Conservation (phyloP, 2,329 filamentous ascomycete species). For the Sporothrix brasiliensis region DNA sequence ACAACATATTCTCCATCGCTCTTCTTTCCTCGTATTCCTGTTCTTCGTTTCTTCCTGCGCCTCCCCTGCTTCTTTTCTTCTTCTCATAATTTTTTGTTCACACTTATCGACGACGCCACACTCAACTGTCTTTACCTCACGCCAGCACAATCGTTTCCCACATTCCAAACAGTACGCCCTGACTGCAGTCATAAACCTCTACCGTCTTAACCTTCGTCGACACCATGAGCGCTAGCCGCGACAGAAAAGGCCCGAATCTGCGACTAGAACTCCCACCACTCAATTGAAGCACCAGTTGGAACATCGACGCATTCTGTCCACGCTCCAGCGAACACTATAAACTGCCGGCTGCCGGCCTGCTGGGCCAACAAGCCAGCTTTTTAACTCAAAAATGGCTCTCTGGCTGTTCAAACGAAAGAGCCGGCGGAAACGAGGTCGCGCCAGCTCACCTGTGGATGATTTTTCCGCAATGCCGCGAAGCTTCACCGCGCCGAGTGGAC, state of each 20-base stretch:
- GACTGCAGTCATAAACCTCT: background rate
- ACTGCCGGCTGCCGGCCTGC: constrained; percentile 11
- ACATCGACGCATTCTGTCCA: background rate
- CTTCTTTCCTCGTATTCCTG: constrained; percentile 19
- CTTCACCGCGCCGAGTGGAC: constrained; percentile 37
- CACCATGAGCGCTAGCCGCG: constrained; percentile 28
- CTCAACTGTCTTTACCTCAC: constrained; percentile 4
- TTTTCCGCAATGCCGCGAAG: constrained; percentile 45
- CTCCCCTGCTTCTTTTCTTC: constrained; percentile 11
- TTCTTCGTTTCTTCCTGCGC: constrained; percentile 3
- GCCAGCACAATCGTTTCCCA: background rate
- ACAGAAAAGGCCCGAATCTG: constrained; percentile 5
- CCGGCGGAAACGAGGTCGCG: constrained; percentile 62
- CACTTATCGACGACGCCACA: background rate
- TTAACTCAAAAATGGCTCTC: constrained; percentile 63
- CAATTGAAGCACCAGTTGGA: constrained; percentile 10
- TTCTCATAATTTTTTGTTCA: background rate
- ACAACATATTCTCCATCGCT: constrained; percentile 3
- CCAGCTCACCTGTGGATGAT: constrained; percentile 57
- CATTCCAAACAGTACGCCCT: background rate
- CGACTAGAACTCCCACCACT: constrained; percentile 1
- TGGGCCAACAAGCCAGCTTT: background rate
- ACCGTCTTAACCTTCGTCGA: background rate
- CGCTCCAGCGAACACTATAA: background rate
- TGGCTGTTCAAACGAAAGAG: constrained; percentile 81